Base-by-base conservation (phyloP, 352 stramenopile species). In the Thalassiosira pacifica region DNA sequence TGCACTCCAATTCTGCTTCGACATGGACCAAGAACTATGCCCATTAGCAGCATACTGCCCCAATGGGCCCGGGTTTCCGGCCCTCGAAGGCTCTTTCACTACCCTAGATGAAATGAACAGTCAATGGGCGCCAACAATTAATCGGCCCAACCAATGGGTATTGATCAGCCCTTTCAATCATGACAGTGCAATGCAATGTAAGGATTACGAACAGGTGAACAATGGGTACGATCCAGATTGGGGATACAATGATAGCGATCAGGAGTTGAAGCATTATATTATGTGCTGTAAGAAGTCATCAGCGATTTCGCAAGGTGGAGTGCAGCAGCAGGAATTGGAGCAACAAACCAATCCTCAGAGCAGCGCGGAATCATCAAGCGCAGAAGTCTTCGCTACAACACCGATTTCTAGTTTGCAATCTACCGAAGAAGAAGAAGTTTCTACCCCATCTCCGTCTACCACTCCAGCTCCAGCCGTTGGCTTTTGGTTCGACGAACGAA, bases 1-100 rank as follows among this genome's bases (percentile, higher is more conserved):
- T 53, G 79, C 64, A 13, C 18, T 81, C 26, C 26, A 59, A 42
- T 86, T 81, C 65, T 86, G 79, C 71, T 37, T 75, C 34, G 32
- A 53, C 8, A 77, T 66, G 22, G 26, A 48, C n/a, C 18, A 77
- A 18, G 31, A 64, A 42, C 40, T 86, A 2, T 86, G 79, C 45
- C 64, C 79, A 24, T 52, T 60, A 24, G 45, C 9, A 53, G 60
- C 37, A 29, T 53, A 67, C n/a, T 80, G 72, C 37, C 73, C 80
- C 27, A 27, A 76, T 32, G 80, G 80, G 22, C 73, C 72, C 42
- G 40, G 19, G 5, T 57, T 60, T 37, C 64, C 64, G 24, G n/a
- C 64, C 34, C 10, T 72, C 22, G 37, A 59, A 5, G 37, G 64
- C 26, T 13, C 63, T 55, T 72, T 72, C 9, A 22, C 64, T 26